Evolutionary conservation across 2,329 filamentous ascomycete species (phyloP), one percentile per base, ranked within the genome.

Genomic region (Colletotrichum ledebouriae): DNA sequence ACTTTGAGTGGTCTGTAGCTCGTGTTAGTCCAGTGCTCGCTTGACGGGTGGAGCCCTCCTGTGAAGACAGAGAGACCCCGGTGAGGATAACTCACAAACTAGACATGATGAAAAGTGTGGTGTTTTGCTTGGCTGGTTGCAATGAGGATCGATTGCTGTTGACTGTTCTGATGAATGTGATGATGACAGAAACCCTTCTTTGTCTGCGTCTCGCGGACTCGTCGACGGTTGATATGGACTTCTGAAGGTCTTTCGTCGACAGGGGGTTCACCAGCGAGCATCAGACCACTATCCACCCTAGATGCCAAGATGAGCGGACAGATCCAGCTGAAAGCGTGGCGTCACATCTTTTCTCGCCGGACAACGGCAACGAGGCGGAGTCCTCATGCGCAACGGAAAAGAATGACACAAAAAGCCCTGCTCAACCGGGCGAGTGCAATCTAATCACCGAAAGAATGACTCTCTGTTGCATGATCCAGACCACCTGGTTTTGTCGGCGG

Each of bases 1-100:
- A 80, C 76, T 71, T 81, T 82, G 59, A 84, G 75, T 0, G 83
- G 81, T 53, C 82, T 85, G 50, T 22, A 37, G 15, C 20, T 29
- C 13, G 39, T 64, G 39, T 59, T 37, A 56, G 42, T 53, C 49
- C 46, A 17, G n/a, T n/a, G 62, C 13, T 53, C 44, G 39, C 6
- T 42, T 53, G 47, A 12, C 17, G 15, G 29, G 25, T 25, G 57
- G 20, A 13, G 17, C 47, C 33, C 17, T 25, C 34, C 46, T 34
- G 47, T 4, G 59, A 53, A 7, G 37, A 34, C 25, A 17, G 29
- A 20, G 41, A 25, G 29, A 29, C 29, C 29, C 29, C 29, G 9
- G 29, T 7, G 29, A 29, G 29, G 29, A 29, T 49, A 22, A 66
- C 67, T 60, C 49, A 61, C 64, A 63, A 59, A 58, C 33, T 47